Percentiles rank a stretch among this genome's conserved stretches.
phyloP scores from a whole-genome alignment of 2,329 filamentous ascomycete genomes.

The Bisporella sp. region DNA sequence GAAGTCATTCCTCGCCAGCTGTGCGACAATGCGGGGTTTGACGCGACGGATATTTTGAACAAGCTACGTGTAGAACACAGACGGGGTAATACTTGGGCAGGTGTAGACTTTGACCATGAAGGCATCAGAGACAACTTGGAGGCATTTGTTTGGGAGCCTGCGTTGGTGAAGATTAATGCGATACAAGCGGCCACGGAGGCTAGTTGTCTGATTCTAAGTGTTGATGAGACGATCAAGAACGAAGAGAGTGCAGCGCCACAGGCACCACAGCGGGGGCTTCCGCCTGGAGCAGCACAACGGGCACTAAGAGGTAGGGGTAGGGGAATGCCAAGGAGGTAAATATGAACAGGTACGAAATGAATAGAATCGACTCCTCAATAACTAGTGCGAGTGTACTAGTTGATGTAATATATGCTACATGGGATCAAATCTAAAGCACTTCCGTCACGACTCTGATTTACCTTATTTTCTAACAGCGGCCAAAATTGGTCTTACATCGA shows the following conservation, averaged over 20 bases:
- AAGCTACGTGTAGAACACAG: conserved; percentile 92
- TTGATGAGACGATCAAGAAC: conserved; percentile 98
- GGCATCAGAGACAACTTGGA: conserved; percentile 92
- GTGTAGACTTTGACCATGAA: conserved; percentile 90
- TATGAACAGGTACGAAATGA: background rate
- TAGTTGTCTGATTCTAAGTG: conserved; percentile 87
- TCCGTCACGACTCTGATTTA: background rate
- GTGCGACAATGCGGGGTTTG: conserved; percentile 97
- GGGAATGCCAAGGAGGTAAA: conserved; percentile 67
- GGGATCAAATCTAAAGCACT: background rate
- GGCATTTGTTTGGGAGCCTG: conserved; percentile 95
- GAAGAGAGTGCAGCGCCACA: conserved; percentile 85
- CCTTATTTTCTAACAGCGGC: background rate
- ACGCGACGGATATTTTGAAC: conserved; percentile 97
- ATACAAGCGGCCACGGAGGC: conserved; percentile 95
- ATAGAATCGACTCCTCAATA: background rate
- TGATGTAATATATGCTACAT: background rate
- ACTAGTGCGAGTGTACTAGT: background rate
- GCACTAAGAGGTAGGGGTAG: conserved; percentile 77
- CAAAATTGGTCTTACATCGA: no score
- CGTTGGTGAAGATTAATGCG: conserved; percentile 93
- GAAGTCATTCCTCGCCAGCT: conserved; percentile 95
- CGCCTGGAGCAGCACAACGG: conserved; percentile 79
- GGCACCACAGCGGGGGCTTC: conserved; percentile 67
- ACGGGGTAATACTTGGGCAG: conserved; percentile 88